Base-by-base conservation (phyloP, 768 basidiomycete genomes). In the Naganishia onofrii region DNA sequence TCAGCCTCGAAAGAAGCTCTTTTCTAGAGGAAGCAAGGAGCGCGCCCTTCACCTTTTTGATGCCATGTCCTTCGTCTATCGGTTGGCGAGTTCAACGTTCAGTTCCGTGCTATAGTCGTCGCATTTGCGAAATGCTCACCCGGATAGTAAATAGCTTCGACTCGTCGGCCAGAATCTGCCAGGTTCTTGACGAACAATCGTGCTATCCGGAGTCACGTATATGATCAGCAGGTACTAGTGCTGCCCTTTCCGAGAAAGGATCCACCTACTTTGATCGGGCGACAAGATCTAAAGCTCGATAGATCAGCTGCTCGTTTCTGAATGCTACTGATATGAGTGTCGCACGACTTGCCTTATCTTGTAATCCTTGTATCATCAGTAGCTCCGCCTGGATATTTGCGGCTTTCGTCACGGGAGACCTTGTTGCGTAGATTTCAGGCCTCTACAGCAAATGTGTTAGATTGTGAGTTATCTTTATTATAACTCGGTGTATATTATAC, bases 361-460 rank as follows among this genome's bases (percentile, higher is more conserved):
- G 72, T 31, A 72, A 26, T 8, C 74, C 74, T 42, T 75, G 74
- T 2, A 75, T 57, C 15, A 75, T 57, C 4, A 71, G 54, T 46
- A 67, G 53, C 21, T 66, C 54, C 26, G 70, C 66, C 10, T 36
- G 82, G 72, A 92, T 91, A 71, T 84, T 85, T 10, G 85, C 84
- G 0, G 87, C 88, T 69, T 88, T 84, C 66, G 84, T 81, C 23
- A 90, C 77, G 0, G 90, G 88, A 3, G 88, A 89, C 19, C 89
- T 83, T 44, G 84, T 84, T 26, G 81, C 79, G 75, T 87, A 88
- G 28, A 87, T 82, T 32, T 87, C 82, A 0, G 87, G 87, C n/a
- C 28, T 29, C 60, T 63, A 75, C 87, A 42, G 42, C 8, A 42
- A 42, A 10, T 2, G 42, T 82, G 42, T 21, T 32, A 28, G 17